Evolutionary conservation across 257 asterid species (phyloP).

Genomic region (Nicotiana sylvestris): DNA sequence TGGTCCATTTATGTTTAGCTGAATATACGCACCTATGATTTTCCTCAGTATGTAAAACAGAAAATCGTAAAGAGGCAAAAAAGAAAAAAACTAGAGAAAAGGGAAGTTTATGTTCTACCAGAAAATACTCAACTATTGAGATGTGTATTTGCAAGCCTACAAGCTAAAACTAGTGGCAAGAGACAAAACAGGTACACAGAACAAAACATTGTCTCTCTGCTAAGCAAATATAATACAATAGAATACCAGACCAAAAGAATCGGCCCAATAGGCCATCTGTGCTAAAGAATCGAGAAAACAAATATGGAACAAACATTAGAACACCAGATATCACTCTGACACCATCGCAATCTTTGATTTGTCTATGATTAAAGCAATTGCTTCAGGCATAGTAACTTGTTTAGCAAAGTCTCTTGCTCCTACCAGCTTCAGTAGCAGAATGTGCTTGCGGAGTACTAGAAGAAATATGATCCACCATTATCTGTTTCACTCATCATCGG

Average conservation of each 20-base stretch:
- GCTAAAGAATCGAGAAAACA: background rate
- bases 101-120: background rate
- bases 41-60: background rate
- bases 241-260: conserved; percentile 4
- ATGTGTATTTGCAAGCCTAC: background rate
- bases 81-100: background rate
- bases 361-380: background rate
- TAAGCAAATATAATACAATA: background rate
- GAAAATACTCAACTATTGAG: background rate
- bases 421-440: background rate
- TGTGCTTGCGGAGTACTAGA: background rate
- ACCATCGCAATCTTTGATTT: background rate
- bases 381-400: background rate
- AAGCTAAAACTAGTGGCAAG: background rate
- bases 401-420: background rate
- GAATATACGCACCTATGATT: background rate
- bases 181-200: background rate
- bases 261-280: background rate
- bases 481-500: conserved; percentile 61
- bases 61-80: background rate
- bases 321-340: background rate
- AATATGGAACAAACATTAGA: background rate
- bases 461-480: background rate
- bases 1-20: background rate
- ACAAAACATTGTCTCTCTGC: background rate